Evolutionary conservation across 176 grass and related monocot genomes (phyloP), one percentile per base, ranked within the genome.

Genomic region (bread wheat (Triticum aestivum)): DNA sequence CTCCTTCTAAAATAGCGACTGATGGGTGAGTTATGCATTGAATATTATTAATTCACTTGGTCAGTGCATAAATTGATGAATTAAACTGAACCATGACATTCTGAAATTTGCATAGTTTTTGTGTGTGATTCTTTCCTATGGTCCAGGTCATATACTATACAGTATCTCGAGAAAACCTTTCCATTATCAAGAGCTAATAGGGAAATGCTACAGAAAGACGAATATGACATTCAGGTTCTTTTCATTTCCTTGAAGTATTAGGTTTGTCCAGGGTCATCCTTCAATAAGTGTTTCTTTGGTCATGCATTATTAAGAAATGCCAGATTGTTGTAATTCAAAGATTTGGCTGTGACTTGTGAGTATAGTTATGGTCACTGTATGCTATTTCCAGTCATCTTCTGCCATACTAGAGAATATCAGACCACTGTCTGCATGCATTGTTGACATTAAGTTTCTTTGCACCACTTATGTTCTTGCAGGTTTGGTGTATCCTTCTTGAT

Each of bases 401-500:
- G 42, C 11, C 15, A 47, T 73, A 65, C 61, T 65, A 72, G 9
- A 77, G 41, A 90, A 39, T 71, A 49, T 61, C 75, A 35, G 17
- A 34, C 44, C 30, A 66, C 42, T 73, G 2, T 65, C 4, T 12
- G 4, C 64, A 24, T 73, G 66, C 9, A 35, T 26, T 80, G 33
- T 75, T 75, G 23, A 38, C 52, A 30, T 82, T 52, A 64, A 38
- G n/a, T 87, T 87, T 78, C 73, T 82, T 72, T 68, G 21, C 29
- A 45, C 89, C 11, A 47, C 65, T 83, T 75, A 41, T 83, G 29
- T 69, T 89, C 69, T 83, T 92, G 69, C 91, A 98, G 89, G 87
- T 95, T 92, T 98, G 91, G 93, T 98, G 89, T 68, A 78, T 95
- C 23, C 93, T 95, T 85, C 86, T 98, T 41, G 89, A 95, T 85